Evolutionary conservation across 2,329 filamentous ascomycete species (phyloP), one percentile per base, ranked within the genome.

Genomic region (Allantophomopsis lycopodina): DNA sequence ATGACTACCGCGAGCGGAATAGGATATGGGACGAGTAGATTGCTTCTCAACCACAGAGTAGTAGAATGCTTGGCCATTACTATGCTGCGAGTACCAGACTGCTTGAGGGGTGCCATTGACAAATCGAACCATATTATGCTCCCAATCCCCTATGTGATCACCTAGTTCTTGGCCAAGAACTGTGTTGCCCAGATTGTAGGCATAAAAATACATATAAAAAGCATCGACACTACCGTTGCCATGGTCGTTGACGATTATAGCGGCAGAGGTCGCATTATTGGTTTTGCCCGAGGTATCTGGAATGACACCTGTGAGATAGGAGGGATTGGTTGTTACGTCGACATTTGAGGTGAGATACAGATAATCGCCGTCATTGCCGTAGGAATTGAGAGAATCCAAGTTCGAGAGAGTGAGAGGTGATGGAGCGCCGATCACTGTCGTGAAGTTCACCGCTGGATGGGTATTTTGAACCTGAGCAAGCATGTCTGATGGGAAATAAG

Each of bases 71-170:
- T 81, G 62, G 4, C 78, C 78, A 44, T 67, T 64, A 21, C 63
- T 56, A 52, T 82, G 78, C 50, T 81, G 76, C 39, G 67, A 73
- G 50, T 68, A 80, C 73, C 75, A 82, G 11, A 81, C 53, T 1
- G 64, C 60, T 44, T 65, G 55, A 0, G 77, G 77, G 1, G 49
- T 45, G 8, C 71, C 71, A 40, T 76, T 61, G 13, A 60, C 38
- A 55, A 83, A 83, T 10, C 77, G 73, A 23, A 83, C 62, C 73
- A 79, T 78, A 40, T 70, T 76, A 53, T 80, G 75, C 51, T 80
- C 76, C 74, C 73, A 77, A 50, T 78, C 74, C 7, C 76, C 77
- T 21, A 82, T 69, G 52, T 82, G 77, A 51, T 57, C 49, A 2
- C 54, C 55, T 3, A 57, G 43, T 35, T 56, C 54, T n/a, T 48